Percentiles rank a stretch among this genome's conserved stretches.
Evolutionary conservation across 2,329 filamentous ascomycete species (phyloP).

Genomic region (Colletotrichum destructivum): DNA sequence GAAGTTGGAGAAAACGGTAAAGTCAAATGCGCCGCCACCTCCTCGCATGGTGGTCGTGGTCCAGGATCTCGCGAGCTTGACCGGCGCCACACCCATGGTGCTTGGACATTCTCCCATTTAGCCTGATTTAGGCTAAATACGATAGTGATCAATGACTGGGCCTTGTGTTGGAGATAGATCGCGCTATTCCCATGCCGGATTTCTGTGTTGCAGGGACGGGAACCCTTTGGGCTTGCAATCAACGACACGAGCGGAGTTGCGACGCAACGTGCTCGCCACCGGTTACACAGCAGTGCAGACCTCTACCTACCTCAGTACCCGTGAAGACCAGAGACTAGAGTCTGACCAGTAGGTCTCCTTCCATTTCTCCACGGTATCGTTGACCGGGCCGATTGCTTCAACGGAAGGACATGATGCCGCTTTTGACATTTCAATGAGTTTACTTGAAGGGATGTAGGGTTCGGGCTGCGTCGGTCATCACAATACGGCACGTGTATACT

Average conservation of each 20-base stretch:
- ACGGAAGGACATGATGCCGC: not conserved
- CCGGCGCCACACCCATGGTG: slow-evolving; percentile 14
- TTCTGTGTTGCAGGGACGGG: slow-evolving; percentile 6
- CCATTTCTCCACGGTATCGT: too few species aligned
- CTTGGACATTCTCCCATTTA: slow-evolving; percentile 36
- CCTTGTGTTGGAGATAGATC: slow-evolving; percentile 28
- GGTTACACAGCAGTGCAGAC: slow-evolving; percentile 1
- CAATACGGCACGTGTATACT: not conserved
- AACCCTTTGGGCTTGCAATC: not conserved
- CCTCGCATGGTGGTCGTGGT: slow-evolving; percentile 5
- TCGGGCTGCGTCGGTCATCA: too few species aligned
- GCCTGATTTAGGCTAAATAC: slow-evolving; percentile 35
- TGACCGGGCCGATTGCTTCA: not conserved
- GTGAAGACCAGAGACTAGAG: too few species aligned
- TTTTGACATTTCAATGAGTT: not conserved
- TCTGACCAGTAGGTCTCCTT: not conserved
- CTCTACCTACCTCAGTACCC: not conserved
- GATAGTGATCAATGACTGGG: slow-evolving; percentile 2
- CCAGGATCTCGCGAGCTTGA: slow-evolving; percentile 21
- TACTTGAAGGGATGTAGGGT: not conserved
- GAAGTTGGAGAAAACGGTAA: not conserved
- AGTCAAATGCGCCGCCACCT: slow-evolving; percentile 21
- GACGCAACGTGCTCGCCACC: not conserved
- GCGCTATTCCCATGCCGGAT: slow-evolving; percentile 14
- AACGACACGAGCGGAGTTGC: slow-evolving; percentile 28